A percentile compares a stretch with the other conserved stretches of the same genome.
phyloP scores from a whole-genome alignment of 83 land plant genomes.

The Larix sibirica region DNA sequence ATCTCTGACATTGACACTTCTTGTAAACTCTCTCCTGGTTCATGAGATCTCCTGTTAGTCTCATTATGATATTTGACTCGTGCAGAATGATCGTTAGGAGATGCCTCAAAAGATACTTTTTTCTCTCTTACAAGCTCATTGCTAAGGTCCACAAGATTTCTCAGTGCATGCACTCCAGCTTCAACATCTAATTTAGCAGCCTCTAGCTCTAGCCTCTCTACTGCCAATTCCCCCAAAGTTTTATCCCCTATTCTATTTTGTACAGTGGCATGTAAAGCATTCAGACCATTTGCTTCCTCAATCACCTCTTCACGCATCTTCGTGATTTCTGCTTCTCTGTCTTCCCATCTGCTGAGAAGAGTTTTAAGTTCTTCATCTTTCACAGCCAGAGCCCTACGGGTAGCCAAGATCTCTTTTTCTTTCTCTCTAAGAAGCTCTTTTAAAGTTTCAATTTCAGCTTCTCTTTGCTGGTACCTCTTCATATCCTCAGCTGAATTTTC shows the following conservation, averaged over 20 bases:
- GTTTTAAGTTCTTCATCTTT: constrained; percentile 63
- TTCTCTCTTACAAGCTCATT: constrained; percentile 37
- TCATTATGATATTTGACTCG: neutral
- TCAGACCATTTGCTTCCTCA: constrained; percentile 38
- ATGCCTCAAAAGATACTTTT: constrained; percentile 13
- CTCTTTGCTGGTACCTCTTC: constrained; percentile 26
- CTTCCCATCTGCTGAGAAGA: constrained; percentile 40
- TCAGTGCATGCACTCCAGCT: constrained; percentile 60
- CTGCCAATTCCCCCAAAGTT: constrained; percentile 47
- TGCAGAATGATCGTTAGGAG: constrained; percentile 6
- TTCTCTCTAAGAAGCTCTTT: constrained; percentile 41
- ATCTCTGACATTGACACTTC: neutral
- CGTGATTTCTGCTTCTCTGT: constrained; percentile 50
- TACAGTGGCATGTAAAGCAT: constrained; percentile 24
- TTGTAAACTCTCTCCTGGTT: neutral
- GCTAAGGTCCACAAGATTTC: constrained; percentile 48
- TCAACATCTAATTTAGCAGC: constrained; percentile 60
- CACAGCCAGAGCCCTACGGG: constrained; percentile 46
- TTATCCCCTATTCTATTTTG: constrained; percentile 42
- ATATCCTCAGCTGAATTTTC: constrained; percentile 24
- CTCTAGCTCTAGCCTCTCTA: constrained; percentile 58
- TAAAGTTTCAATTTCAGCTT: constrained; percentile 44
- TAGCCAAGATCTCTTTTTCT: constrained; percentile 48
- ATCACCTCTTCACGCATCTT: constrained; percentile 36
- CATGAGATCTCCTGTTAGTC: neutral